Evolutionary conservation across 2,329 filamentous ascomycete genomes (phyloP).

Genomic region (Phaeophleospora eucalypticola): DNA sequence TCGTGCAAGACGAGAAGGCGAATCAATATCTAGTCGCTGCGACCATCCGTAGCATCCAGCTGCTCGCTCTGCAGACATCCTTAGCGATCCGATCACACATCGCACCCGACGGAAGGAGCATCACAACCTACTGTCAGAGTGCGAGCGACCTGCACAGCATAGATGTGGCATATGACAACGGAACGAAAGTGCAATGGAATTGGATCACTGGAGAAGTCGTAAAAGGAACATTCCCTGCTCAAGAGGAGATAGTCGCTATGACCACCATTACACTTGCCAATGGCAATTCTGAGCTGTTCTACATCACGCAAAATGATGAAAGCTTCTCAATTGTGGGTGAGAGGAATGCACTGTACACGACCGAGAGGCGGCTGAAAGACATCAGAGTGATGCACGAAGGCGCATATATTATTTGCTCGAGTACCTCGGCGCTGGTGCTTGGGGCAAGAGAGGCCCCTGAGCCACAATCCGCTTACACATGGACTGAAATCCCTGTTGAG

Average conservation of each 20-base stretch:
- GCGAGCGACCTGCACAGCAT: conserved; percentile 48
- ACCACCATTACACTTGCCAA: conserved; percentile 12
- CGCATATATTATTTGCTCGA: conserved; percentile 55
- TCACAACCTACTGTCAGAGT: conserved; percentile 53
- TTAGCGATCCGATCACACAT: conserved; percentile 70
- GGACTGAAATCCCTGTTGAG: conserved; percentile 53
- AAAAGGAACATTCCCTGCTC: conserved; percentile 17
- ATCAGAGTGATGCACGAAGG: conserved; percentile 51
- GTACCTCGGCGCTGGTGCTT: conserved; percentile 55
- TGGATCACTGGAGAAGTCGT: conserved; percentile 35
- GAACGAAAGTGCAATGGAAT: conserved; percentile 55
- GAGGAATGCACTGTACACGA: conserved; percentile 36
- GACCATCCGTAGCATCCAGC: conserved; percentile 29
- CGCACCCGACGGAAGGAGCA: conserved; percentile 44
- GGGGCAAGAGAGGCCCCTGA: conserved; percentile 47
- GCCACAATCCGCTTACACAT: conserved; percentile 41
- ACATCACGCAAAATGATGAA: conserved; percentile 13
- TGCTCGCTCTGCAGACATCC: conserved; percentile 70
- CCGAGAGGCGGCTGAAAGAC: conserved; percentile 32
- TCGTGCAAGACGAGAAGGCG: conserved; percentile 46
- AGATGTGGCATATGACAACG: conserved; percentile 48
- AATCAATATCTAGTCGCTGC: conserved; percentile 29
- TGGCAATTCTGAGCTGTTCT: conserved; percentile 13
- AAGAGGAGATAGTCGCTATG: conserved; percentile 17
- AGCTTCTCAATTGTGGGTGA: conserved; percentile 35